Evolutionary conservation across 148 eudicot species (phyloP).

Genomic region (Rhododendron ovatum): DNA sequence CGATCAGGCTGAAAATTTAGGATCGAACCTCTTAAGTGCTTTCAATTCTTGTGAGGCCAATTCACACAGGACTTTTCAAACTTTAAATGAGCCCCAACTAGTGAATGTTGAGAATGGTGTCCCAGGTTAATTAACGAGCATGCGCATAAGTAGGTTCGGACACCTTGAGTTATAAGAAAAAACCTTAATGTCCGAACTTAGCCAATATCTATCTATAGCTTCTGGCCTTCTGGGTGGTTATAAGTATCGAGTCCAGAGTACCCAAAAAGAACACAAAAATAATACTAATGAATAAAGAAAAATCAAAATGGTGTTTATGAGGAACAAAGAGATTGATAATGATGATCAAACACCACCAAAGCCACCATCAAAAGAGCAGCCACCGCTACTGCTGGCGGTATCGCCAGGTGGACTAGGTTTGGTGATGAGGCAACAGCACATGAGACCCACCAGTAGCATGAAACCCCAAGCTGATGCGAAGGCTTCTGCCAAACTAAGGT

Average conservation of each 20-base stretch:
- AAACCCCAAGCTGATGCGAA: constrained; percentile 41
- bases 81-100: not conserved
- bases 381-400: constrained; percentile 12
- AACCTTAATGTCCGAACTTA: not conserved
- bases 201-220: not conserved
- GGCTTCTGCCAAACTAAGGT: constrained; percentile 33
- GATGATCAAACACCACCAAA: constrained; percentile 22
- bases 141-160: not conserved
- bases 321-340: not conserved
- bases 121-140: too few relatives aligned
- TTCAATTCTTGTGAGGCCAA: not conserved
- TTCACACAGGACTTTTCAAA: not conserved
- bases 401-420: constrained; percentile 20
- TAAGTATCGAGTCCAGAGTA: not conserved
- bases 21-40: not conserved
- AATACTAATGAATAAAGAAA: not conserved
- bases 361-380: constrained; percentile 44
- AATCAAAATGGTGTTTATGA: not conserved
- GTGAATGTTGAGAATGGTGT: not conserved
- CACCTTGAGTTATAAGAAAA: not conserved
- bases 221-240: not conserved
- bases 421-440: constrained; percentile 48
- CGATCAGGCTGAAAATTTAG: not conserved
- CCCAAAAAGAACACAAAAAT: not conserved
- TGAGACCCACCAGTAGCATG: constrained; percentile 34